Evolutionary conservation across 108 stramenopile genomes (phyloP).

Genomic region (Pinguiococcus pyrenoidosus): DNA sequence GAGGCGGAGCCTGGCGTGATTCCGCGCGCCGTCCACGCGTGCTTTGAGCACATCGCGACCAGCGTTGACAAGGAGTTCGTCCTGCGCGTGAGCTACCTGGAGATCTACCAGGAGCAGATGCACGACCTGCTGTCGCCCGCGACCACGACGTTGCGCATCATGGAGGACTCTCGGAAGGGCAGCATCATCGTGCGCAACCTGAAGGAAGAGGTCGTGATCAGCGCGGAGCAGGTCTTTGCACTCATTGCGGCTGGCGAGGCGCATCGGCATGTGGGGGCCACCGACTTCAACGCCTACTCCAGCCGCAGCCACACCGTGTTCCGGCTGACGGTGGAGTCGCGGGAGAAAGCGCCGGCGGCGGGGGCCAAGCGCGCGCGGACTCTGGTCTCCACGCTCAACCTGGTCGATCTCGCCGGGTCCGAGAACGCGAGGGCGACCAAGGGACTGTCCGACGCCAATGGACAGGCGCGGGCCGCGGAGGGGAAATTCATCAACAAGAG

Average conservation of each 20-base stretch:
- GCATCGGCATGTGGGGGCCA: slow-evolving; percentile 36
- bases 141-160: slow-evolving; percentile 26
- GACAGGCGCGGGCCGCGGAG: slow-evolving; percentile 20
- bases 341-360: slow-evolving; percentile 12
- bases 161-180: slow-evolving; percentile 24
- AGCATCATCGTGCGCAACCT: slow-evolving; percentile 25
- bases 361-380: neutral
- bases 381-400: slow-evolving; percentile 10
- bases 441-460: slow-evolving; percentile 38
- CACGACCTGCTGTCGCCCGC: slow-evolving; percentile 25
- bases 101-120: slow-evolving; percentile 43
- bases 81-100: slow-evolving; percentile 28
- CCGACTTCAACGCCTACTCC: slow-evolving; percentile 34
- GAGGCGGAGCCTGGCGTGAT: slow-evolving; percentile 29
- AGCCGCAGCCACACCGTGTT: slow-evolving; percentile 41
- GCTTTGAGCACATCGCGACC: slow-evolving; percentile 26
- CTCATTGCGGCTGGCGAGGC: slow-evolving; percentile 32
- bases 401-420: slow-evolving; percentile 49
- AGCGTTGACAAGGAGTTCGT: slow-evolving; percentile 23
- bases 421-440: slow-evolving; percentile 38
- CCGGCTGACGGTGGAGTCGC: slow-evolving; percentile 31
- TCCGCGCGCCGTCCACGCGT: slow-evolving; percentile 32
- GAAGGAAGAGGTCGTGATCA: slow-evolving; percentile 34
- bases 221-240: slow-evolving; percentile 25
- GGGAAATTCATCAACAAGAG: slow-evolving; percentile 74